Evolutionary conservation across 139 green algal species (phyloP), one percentile per base, ranked within the genome.

Genomic region (Trebouxia sp.): DNA sequence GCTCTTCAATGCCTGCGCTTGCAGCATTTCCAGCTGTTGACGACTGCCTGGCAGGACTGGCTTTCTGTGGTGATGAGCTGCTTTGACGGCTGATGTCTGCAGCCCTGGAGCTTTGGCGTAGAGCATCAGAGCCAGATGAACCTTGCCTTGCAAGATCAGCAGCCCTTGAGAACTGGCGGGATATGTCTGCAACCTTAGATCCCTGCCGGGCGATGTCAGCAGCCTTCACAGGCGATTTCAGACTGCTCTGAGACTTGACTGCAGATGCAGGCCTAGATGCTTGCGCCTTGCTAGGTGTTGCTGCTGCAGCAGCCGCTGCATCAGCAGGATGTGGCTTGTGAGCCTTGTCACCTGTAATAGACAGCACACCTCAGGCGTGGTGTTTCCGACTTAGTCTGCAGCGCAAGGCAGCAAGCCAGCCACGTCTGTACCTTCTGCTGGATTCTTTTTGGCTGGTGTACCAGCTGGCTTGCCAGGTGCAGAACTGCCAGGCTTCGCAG

Each of bases 321-420:
- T 75, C 55, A 87, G 83, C 56, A 87, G 75, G 43, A 80, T 78
- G 38, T 14, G 62, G 32, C 20, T 43, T 28, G 9, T 30, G 58
- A 41, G 30, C n/a, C 41, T 69, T 69, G 1, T 69, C 30, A 10
- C 58, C 58, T 69, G 47, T n/a, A n/a, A n/a, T n/a, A n/a, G n/a
- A n/a, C n/a, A n/a, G n/a, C n/a, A n/a, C n/a, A n/a, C n/a, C n/a
- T n/a, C n/a, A n/a, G n/a, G n/a, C n/a, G n/a, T n/a, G n/a, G n/a
- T n/a, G n/a, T n/a, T n/a, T n/a, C n/a, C n/a, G n/a, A n/a, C n/a
- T n/a, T n/a, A n/a, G n/a, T n/a, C n/a, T n/a, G n/a, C n/a, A n/a
- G n/a, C n/a, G n/a, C n/a, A n/a, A n/a, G n/a, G n/a, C n/a, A n/a
- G n/a, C 3, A 53, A 53, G 47, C 47, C 15, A 17, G 47, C 47